phyloP scores from a whole-genome alignment of 805 yeast species.

The Torulaspora microellipsoides region DNA sequence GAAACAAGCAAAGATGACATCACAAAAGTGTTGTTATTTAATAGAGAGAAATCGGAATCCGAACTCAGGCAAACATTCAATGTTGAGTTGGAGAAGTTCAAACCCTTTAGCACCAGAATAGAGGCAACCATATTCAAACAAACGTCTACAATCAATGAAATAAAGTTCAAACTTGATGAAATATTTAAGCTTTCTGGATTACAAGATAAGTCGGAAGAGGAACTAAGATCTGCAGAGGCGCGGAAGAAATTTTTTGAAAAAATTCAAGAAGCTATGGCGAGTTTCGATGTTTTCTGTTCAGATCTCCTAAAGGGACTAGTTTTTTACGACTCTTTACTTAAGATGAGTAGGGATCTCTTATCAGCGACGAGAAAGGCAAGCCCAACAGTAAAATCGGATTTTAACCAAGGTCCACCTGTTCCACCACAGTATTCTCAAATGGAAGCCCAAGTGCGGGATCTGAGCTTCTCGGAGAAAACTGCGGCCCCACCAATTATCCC shows the following conservation, averaged over 20 bases:
- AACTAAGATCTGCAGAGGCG: constrained; percentile 33
- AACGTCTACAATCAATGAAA: constrained; percentile 43
- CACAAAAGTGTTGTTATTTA: constrained; percentile 64
- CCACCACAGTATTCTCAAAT: constrained; percentile 8
- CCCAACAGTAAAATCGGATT: background rate
- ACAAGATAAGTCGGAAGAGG: constrained; percentile 39
- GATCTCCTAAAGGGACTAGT: constrained; percentile 59
- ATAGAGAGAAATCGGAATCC: constrained; percentile 52
- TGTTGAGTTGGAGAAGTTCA: constrained; percentile 72
- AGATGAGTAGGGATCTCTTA: constrained; percentile 25
- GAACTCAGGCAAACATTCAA: constrained; percentile 60
- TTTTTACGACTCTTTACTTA: constrained; percentile 52
- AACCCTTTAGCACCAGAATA: constrained; percentile 59
- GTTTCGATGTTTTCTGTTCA: constrained; percentile 52
- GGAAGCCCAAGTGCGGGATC: background rate
- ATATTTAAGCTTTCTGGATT: constrained; percentile 43
- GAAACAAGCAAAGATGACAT: constrained; percentile 80
- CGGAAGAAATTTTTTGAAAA: constrained; percentile 38
- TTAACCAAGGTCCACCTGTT: background rate
- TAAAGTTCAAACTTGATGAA: constrained; percentile 45
- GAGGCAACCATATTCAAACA: constrained; percentile 68
- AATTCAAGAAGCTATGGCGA: constrained; percentile 46
- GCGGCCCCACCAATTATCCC: constrained; percentile 14
- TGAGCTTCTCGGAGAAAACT: constrained; percentile 4
- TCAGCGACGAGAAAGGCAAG: constrained; percentile 5